Evolutionary conservation across 192 early-diverging fungal genomes (phyloP).

Genomic region (Neocallimastix lanati): DNA sequence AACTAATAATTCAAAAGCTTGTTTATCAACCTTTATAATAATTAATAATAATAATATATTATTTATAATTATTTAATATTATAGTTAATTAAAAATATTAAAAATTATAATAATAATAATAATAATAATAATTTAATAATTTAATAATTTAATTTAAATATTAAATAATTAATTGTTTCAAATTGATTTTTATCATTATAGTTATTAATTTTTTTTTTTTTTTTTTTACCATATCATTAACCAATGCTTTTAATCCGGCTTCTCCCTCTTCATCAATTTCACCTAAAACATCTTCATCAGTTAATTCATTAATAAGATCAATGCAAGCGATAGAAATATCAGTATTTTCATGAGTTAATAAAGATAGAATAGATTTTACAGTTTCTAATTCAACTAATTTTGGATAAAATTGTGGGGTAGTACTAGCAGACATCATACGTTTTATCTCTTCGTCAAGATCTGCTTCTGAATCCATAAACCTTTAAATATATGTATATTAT

Average conservation of each 20-base stretch:
- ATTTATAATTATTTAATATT: too few species aligned
- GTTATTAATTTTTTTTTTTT: not conserved
- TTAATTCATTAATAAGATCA: conserved; percentile 75
- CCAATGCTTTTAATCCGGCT: conserved; percentile 27
- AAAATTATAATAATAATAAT: not conserved
- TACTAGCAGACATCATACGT: conserved; percentile 48
- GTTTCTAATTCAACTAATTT: conserved; percentile 50
- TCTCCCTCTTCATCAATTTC: conserved; percentile 29
- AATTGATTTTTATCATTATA: too few species aligned
- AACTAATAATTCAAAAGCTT: conserved; percentile 55
- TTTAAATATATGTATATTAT: too few species aligned
- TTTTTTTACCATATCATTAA: conserved; percentile 3
- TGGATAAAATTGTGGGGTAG: conserved; percentile 61
- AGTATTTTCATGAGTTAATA: conserved; percentile 82
- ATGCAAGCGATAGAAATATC: conserved; percentile 76
- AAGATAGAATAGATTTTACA: conserved; percentile 39
- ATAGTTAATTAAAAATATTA: not conserved
- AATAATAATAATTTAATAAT: too few species aligned
- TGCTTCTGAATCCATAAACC: conserved; percentile 88
- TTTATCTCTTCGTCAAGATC: conserved; percentile 85
- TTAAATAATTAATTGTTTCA: too few species aligned
- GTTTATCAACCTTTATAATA: conserved; percentile 26
- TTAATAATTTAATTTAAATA: too few species aligned
- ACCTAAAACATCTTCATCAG: conserved; percentile 66
- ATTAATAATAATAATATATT: too few species aligned